These are phyloP conservation scores for Porpolomopsis calyptriformis DNA, from an alignment of 768 basidiomycete species.

Conservation along the genomic window DNA sequence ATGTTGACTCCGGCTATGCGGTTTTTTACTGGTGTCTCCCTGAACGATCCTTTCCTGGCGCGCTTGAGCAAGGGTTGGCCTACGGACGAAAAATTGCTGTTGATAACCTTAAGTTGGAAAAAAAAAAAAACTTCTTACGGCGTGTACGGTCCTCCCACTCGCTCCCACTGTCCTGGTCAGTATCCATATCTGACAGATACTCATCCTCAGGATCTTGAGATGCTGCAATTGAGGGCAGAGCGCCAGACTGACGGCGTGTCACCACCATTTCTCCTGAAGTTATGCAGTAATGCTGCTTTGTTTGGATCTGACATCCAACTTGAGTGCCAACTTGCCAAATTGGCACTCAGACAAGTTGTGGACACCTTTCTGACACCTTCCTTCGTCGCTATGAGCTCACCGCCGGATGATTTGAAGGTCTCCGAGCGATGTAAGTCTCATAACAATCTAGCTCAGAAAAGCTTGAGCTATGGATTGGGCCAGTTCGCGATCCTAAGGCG, in stretches of 20 bases:
- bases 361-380: too few species aligned
- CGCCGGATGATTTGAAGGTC: too few species aligned
- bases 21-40: constrained; percentile 4
- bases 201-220: background rate
- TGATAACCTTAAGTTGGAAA: background rate
- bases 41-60: background rate
- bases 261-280: too few species aligned
- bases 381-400: too few species aligned
- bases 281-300: too few species aligned
- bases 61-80: background rate
- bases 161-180: background rate
- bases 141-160: background rate
- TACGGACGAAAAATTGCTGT: constrained; percentile 5
- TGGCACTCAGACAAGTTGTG: too few species aligned
- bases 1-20: background rate
- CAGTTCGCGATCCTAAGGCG: constrained; percentile 4
- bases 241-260: background rate
- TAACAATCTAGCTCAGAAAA: background rate
- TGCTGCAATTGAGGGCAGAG: background rate
- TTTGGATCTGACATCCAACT: too few species aligned
- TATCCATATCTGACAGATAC: background rate
- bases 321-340: too few species aligned
- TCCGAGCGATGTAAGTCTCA: background rate
- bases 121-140: background rate
- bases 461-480: background rate